Base-by-base conservation (phyloP, 768 basidiomycete species). In the Kwoniella sp. region DNA sequence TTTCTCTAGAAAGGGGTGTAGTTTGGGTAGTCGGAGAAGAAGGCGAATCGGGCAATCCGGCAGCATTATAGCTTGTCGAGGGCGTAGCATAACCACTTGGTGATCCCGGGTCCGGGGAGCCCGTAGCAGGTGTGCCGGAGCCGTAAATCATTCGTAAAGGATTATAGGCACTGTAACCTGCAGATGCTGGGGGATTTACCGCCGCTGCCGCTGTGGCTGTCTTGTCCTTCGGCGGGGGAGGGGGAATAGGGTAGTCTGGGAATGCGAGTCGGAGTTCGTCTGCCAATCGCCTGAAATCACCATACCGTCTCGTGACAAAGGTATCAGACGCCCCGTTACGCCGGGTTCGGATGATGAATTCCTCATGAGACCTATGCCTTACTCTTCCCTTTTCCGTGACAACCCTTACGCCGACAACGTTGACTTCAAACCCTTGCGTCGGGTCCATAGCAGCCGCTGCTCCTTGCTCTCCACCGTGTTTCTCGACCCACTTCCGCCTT, bases 331-430 rank as follows among this genome's bases (percentile, higher is more conserved):
- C 85, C 15, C 86, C 84, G 5, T 87, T 86, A 47, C 93, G 85
- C 17, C 89, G 85, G 0, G 94, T 98, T 30, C 92, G 87, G 30
- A 99, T 87, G 71, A 99, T 88, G 79, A 99, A 99, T 85, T 98
- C 96, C 90, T 99, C 94, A 80, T 96, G 94, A 13, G 84, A 86
- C 71, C 89, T 87, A 78, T 87, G 92, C 64, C 96, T 84, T 68
- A 99, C 86, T 45, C 92, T 86, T 8, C 92, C 90, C 82, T 88
- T 93, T 79, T 91, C 90, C 3, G 87, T 81, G 2, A 95, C 88
- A 0, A 89, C 87, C 67, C 93, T 86, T 9, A 99, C 90, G 47
- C 90, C 87, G 50, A 97, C 86, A 51, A 99, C 86, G 78, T 99
- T 98, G 71, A 99, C 89, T 59, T 93, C 90, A 71, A 98, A 97